Base-by-base conservation (phyloP, 352 stramenopile genomes). In the Phytophthora macrochlamydospora region DNA sequence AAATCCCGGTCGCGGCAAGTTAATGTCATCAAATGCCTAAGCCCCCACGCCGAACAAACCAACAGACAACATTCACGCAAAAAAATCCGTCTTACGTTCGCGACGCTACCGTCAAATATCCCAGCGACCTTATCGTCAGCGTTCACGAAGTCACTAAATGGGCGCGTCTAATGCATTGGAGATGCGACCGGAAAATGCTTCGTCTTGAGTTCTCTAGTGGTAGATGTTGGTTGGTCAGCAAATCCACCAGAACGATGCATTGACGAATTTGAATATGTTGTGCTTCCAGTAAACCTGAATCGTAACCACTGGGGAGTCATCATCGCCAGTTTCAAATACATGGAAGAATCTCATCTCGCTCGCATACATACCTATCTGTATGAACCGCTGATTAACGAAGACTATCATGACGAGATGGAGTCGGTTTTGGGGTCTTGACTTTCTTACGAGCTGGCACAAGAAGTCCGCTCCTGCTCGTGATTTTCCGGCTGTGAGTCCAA, bases 141-240 rank as follows among this genome's bases (percentile, higher is more conserved):
- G 50, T 59, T 31, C 58, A 54, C 9, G 42, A 50, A 59, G 30
- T 67, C 55, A n/a, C 44, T 52, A 11, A 57, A 2, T 67, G 60
- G 60, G 33, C 37, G 0, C 13, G 51, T 32, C 37, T 40, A 12
- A 67, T 37, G 6, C 2, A 44, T 69, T 42, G 46, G 33, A 4
- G 54, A 8, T 30, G 6, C 8, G 5, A 14, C 49, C 33, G 38
- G 18, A 4, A 18, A 59, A 3, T 56, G 61, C 31, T 55, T 53
- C 4, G 48, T 37, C 11, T 11, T 49, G 43, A 49, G 43, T 7
- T 49, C 43, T 24, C 43, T 11, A 7, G 43, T 49, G 2, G 18
- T 29, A 28, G 14, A n/a, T 3, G 3, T 29, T 29, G 43, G 43
- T 8, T 49, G 43, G 43, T n/a, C 43, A 5, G 18, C 7, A 7